phyloP scores from a whole-genome alignment of 2,329 filamentous ascomycete genomes.

The Fonsecaea pedrosoi region DNA sequence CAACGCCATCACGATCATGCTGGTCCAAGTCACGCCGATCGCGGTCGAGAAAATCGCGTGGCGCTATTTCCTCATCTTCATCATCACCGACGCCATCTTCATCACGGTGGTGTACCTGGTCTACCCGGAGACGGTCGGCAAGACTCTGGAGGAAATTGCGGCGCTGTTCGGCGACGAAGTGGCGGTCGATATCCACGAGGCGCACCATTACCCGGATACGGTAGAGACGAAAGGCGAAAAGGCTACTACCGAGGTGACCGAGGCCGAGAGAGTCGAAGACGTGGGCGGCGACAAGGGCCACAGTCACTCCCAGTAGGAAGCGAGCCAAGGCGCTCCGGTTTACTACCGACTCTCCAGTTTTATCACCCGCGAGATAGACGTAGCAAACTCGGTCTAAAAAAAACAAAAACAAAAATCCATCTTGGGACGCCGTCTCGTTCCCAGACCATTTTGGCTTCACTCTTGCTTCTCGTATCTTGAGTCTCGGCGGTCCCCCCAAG shows the following conservation, averaged over 20 bases:
- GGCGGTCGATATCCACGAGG: conserved; percentile 10
- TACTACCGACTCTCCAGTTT: too few species aligned
- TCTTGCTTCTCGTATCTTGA: too few species aligned
- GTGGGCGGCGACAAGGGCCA: background rate
- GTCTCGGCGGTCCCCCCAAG: too few species aligned
- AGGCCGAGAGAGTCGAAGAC: conserved; percentile 11
- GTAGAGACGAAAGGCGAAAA: conserved; percentile 1
- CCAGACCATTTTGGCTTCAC: too few species aligned
- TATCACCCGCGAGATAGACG: too few species aligned
- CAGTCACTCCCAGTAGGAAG: background rate
- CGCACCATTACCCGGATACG: conserved; percentile 7
- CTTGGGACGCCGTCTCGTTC: too few species aligned
- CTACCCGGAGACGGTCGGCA: conserved; percentile 39
- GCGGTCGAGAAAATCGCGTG: conserved; percentile 43
- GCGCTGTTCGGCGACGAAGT: conserved; percentile 27
- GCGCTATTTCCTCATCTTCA: conserved; percentile 47
- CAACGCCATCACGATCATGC: conserved; percentile 28
- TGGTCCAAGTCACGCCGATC: conserved; percentile 38
- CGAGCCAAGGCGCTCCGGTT: too few species aligned
- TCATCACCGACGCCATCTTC: conserved; percentile 38
- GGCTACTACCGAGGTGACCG: conserved; percentile 7
- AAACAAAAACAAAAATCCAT: too few species aligned
- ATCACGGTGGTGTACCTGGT: conserved; percentile 45
- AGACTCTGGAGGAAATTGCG: conserved; percentile 34
- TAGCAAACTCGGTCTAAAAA: too few species aligned